phyloP scores from a whole-genome alignment of 1,284 basidiomycete species.

The Coniophora puteana region DNA sequence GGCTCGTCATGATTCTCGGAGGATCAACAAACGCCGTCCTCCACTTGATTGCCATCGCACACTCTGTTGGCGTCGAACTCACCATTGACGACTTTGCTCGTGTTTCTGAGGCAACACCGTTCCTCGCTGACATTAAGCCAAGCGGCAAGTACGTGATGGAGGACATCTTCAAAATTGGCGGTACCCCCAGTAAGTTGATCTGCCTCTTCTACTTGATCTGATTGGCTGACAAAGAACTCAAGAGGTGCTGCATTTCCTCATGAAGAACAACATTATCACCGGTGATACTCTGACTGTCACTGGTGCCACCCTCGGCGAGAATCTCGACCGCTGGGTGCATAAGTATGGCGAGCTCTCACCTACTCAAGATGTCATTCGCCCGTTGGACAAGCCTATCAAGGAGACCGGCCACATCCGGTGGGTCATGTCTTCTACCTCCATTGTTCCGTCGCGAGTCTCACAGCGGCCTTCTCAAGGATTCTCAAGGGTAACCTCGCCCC shows the following conservation, averaged over 20 bases:
- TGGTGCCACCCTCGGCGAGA: constrained; percentile 84
- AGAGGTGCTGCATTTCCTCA: constrained; percentile 81
- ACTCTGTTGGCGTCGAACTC: constrained; percentile 81
- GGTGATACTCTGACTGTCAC: constrained; percentile 88
- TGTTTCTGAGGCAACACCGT: constrained; percentile 82
- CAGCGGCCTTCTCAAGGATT: constrained; percentile 45
- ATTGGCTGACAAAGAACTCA: not conserved
- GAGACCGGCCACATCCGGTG: constrained; percentile 83
- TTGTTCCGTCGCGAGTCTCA: constrained; percentile 4
- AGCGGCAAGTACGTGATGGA: constrained; percentile 91
- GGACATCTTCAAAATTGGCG: constrained; percentile 85
- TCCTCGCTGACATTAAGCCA: constrained; percentile 88
- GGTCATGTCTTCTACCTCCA: constrained; percentile 18
- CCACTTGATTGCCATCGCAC: constrained; percentile 88
- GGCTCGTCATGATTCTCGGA: constrained; percentile 90
- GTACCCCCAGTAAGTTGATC: constrained; percentile 70
- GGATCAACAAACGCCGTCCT: constrained; percentile 93
- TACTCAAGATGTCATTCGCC: constrained; percentile 80
- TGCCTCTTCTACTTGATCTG: constrained; percentile 6
- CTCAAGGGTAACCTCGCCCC: constrained; percentile 88
- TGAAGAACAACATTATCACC: constrained; percentile 81
- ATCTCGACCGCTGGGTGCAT: constrained; percentile 81
- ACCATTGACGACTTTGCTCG: constrained; percentile 84
- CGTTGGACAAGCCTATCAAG: constrained; percentile 86
- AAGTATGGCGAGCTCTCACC: constrained; percentile 70